A percentile compares a stretch with the other conserved stretches of the same genome.
Conservation (phyloP, 2,329 filamentous ascomycete genomes). For the Bipolaris oryzae region DNA sequence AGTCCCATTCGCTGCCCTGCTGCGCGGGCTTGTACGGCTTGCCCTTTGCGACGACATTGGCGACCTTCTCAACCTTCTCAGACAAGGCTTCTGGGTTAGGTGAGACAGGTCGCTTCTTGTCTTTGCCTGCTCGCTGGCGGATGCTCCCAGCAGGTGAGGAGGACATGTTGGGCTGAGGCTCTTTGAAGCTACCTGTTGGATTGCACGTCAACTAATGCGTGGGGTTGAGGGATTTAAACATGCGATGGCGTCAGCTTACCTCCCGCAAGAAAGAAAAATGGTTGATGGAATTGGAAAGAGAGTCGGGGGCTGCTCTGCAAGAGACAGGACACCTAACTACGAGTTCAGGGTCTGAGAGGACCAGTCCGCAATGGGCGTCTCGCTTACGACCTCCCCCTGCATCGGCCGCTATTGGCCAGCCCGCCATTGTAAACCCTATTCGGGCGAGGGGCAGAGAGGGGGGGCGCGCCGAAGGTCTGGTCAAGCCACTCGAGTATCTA, state of each 20-base stretch:
- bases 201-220: constrained; percentile 27
- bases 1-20: constrained; percentile 74
- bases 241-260: constrained; percentile 25
- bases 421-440: constrained; percentile 4
- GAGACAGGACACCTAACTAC: constrained; percentile 33
- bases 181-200: constrained; percentile 34
- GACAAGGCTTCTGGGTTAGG: constrained; percentile 41
- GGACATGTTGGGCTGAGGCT: constrained; percentile 43
- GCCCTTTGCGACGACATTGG: constrained; percentile 36
- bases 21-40: constrained; percentile 43
- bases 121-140: constrained; percentile 47
- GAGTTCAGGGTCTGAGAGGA: constrained; percentile 21
- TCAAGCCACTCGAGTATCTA: constrained; percentile 1
- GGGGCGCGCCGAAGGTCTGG: neutral
- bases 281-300: constrained; percentile 27
- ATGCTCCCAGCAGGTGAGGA: constrained; percentile 46
- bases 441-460: constrained; percentile 8
- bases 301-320: constrained; percentile 22
- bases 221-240: neutral
- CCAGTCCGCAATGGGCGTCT: constrained; percentile 17
- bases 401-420: constrained; percentile 16
- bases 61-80: constrained; percentile 41
- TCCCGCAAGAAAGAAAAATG: constrained; percentile 26
- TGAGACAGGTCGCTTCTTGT: constrained; percentile 47
- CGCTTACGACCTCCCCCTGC: constrained; percentile 15